These are phyloP conservation scores for Colletotrichum sp. DNA, from an alignment of 2,329 filamentous ascomycete species.

Conservation along the genomic window DNA sequence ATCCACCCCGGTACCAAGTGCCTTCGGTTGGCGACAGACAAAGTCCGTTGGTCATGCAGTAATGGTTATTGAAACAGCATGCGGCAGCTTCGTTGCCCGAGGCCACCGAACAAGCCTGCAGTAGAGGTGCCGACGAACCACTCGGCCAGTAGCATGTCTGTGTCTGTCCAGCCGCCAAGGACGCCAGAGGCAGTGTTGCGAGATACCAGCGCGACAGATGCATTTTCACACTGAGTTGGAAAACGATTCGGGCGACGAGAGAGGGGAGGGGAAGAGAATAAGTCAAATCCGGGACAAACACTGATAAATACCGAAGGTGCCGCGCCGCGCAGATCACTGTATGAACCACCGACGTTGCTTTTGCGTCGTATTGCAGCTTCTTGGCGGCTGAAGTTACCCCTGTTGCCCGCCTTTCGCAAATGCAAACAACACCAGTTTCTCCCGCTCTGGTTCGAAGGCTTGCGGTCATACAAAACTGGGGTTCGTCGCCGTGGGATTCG, in stretches of 20 bases:
- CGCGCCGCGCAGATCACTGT: not conserved
- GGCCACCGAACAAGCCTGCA: not conserved
- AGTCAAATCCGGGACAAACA: not conserved
- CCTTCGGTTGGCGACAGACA: slow-evolving; percentile 12
- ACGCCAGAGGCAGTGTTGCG: not conserved
- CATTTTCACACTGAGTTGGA: not conserved
- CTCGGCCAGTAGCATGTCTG: slow-evolving; percentile 12
- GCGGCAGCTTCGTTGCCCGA: slow-evolving; percentile 1
- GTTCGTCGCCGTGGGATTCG: not conserved
- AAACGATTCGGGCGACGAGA: not conserved
- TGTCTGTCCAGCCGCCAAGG: not conserved
- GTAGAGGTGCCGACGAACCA: not conserved
- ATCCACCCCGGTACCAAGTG: slow-evolving; percentile 15
- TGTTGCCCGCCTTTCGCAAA: not conserved
- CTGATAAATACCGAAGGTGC: not conserved
- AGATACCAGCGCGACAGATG: not conserved
- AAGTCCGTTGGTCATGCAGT: slow-evolving; percentile 19
- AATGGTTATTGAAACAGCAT: slow-evolving; percentile 12
- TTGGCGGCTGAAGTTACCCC: not conserved
- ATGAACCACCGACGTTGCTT: not conserved
- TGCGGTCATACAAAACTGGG: not conserved
- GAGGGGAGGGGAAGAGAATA: not conserved
- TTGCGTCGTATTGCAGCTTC: not conserved
- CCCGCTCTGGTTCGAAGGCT: not conserved
- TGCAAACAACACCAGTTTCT: not conserved